Conservation (phyloP, 129 eudicot species). For the Pseudognaphalium luteoalbum region DNA sequence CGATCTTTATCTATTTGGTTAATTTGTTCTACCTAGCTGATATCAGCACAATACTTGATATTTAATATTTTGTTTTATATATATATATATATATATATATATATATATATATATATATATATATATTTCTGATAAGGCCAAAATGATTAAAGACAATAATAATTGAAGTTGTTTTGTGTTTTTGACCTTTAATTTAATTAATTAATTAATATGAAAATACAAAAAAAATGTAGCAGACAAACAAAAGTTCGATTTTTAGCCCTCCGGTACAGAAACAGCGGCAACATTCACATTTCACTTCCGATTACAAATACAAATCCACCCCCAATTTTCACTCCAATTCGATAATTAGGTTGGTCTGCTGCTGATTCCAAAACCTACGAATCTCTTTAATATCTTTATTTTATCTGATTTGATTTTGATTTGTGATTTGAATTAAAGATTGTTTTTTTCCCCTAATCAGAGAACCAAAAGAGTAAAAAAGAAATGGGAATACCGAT, state of each 20-base stretch:
- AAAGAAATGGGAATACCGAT: slow-evolving; percentile 54
- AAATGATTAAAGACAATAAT: not conserved
- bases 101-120: too few species aligned
- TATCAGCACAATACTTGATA: too few species aligned
- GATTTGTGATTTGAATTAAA: not conserved
- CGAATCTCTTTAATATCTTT: not conserved
- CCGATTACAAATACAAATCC: too few species aligned
- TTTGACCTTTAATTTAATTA: not conserved
- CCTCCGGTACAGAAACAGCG: not conserved
- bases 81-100: too few species aligned
- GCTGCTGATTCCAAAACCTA: not conserved
- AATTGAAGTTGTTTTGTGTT: not conserved
- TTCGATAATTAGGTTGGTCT: not conserved
- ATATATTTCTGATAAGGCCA: too few species aligned
- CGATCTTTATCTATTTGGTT: too few species aligned
- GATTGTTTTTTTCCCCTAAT: not conserved
- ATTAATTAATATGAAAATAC: too few species aligned
- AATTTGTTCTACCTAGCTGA: too few species aligned
- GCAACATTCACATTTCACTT: not conserved
- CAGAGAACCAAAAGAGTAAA: slow-evolving; percentile 9
- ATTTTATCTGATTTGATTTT: not conserved
- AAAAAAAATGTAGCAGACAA: not conserved
- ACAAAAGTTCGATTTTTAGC: not conserved
- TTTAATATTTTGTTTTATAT: too few species aligned
- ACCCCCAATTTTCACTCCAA: not conserved